Evolutionary conservation across 768 basidiomycete species (phyloP).

Genomic region (Trichaptum fuscoviolaceum): DNA sequence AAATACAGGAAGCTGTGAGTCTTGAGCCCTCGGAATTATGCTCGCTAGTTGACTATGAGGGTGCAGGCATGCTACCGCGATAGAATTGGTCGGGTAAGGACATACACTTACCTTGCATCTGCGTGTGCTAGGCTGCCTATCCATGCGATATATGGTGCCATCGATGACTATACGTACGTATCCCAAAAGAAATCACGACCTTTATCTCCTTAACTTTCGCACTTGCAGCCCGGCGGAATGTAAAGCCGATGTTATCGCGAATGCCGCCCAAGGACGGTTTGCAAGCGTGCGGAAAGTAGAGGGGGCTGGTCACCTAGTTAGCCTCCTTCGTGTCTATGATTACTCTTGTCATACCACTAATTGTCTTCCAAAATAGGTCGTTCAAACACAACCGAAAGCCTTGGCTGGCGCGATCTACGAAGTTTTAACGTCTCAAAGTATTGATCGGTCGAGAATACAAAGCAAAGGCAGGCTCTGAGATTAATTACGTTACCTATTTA

Average conservation of each 20-base stretch:
- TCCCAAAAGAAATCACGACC: neutral
- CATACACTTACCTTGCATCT: conserved; percentile 28
- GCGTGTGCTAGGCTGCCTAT: conserved; percentile 32
- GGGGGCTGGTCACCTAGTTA: conserved; percentile 38
- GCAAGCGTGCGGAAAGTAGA: conserved; percentile 33
- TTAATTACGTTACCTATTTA: neutral
- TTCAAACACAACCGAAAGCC: conserved; percentile 8
- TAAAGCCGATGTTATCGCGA: conserved; percentile 33
- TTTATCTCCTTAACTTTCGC: neutral
- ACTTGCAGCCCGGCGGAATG: conserved; percentile 25
- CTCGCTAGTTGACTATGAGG: neutral
- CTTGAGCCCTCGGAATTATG: neutral
- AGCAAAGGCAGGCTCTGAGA: neutral
- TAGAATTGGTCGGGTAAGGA: conserved; percentile 24
- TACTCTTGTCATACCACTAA: neutral
- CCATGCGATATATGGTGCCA: conserved; percentile 43
- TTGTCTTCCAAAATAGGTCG: conserved; percentile 8
- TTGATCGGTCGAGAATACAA: neutral
- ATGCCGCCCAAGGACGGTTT: conserved; percentile 33
- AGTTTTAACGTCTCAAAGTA: conserved; percentile 1
- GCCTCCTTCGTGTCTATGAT: conserved; percentile 10
- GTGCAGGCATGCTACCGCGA: conserved; percentile 41
- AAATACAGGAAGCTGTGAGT: conserved; percentile 36
- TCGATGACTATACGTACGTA: conserved; percentile 39
- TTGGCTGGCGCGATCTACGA: conserved; percentile 6